Base-by-base conservation (phyloP, 2,329 filamentous ascomycete species). In the Calonectria leucothoes region DNA sequence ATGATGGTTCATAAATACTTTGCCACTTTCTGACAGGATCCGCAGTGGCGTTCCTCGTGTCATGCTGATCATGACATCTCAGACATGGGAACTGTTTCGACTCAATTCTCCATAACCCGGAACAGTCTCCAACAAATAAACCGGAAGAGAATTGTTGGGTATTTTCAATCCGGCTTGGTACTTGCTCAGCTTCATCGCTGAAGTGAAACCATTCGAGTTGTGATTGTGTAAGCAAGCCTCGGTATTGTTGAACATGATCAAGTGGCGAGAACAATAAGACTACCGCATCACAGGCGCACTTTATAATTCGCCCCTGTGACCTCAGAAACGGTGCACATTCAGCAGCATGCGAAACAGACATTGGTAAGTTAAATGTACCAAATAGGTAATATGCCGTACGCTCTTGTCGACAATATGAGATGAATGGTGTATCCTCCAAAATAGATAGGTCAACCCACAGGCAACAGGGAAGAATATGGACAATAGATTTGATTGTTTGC, bases 261-360 rank as follows among this genome's bases (percentile, higher is more conserved):
- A 61, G 64, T 10, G 23, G n/a, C 68, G 59, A 70, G 3, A 63
- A 29, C 10, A 70, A 37, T n/a, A n/a, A n/a, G n/a, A 70, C 6
- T 7, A 37, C 48, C 14, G 73, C 57, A 27, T 78, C 77, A 2
- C 72, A 23, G 1, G 68, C 69, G 1, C 64, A 12, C 17, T 48
- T 57, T 12, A 51, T 10, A 4, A 66, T 66, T 33, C 82, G 78
- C 6, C 79, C 73, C 27, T 82, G 80, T 0, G 82, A 65, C 11
- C 81, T 69, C 15, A 69, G 27, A 35, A 82, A 82, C 4, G 79
- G 78, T 35, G 66, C 57, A 1, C 51, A 51, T 1, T 79, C 66
- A 42, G 83, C 82, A 11, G 81, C 81, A 42, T 82, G 83, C 2
- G 65, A 39, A 5, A 83, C 70, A 1, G 79, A 76, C 76, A 84